Evolutionary conservation across 2,329 filamentous ascomycete species (phyloP).

Genomic region (Fusarium sp.): DNA sequence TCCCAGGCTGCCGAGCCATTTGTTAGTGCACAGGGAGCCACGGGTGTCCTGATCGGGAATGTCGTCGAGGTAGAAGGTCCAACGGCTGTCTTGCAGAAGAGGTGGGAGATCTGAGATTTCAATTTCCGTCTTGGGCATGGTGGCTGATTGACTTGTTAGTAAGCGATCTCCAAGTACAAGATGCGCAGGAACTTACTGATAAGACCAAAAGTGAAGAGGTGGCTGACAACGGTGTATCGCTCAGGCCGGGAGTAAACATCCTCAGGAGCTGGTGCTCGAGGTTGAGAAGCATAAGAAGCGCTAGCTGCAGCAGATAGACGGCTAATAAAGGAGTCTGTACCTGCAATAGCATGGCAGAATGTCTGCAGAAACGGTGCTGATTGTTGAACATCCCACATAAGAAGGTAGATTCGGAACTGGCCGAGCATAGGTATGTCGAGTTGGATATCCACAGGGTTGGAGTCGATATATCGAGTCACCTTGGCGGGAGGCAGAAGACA

Average conservation of each 20-base stretch:
- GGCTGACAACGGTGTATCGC: slow-evolving; percentile 72
- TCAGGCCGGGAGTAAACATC: slow-evolving; percentile 73
- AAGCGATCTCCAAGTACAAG: background rate
- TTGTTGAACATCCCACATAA: slow-evolving; percentile 68
- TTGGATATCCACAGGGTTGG: slow-evolving; percentile 80
- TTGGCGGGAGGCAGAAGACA: slow-evolving; percentile 71
- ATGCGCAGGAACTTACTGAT: slow-evolving; percentile 61
- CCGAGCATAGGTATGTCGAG: slow-evolving; percentile 80
- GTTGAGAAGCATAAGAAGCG: slow-evolving; percentile 67
- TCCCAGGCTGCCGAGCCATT: slow-evolving; percentile 70
- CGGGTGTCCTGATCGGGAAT: slow-evolving; percentile 63
- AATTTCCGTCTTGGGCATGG: slow-evolving; percentile 67
- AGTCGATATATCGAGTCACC: slow-evolving; percentile 77
- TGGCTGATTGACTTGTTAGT: slow-evolving; percentile 51
- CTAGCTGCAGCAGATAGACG: slow-evolving; percentile 66
- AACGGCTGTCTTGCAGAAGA: slow-evolving; percentile 69
- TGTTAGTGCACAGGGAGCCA: slow-evolving; percentile 66
- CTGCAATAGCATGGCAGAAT: slow-evolving; percentile 64
- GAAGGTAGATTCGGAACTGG: slow-evolving; percentile 79
- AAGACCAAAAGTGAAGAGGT: slow-evolving; percentile 73
- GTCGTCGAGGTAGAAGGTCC: slow-evolving; percentile 78
- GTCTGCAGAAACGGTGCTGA: slow-evolving; percentile 65
- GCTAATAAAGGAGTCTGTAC: slow-evolving; percentile 62
- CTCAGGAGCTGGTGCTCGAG: slow-evolving; percentile 63
- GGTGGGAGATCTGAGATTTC: slow-evolving; percentile 72